A percentile compares a stretch with the other conserved stretches of the same genome.
phyloP scores from a whole-genome alignment of 1,284 basidiomycete genomes.

The Pseudozyma hubeiensis region DNA sequence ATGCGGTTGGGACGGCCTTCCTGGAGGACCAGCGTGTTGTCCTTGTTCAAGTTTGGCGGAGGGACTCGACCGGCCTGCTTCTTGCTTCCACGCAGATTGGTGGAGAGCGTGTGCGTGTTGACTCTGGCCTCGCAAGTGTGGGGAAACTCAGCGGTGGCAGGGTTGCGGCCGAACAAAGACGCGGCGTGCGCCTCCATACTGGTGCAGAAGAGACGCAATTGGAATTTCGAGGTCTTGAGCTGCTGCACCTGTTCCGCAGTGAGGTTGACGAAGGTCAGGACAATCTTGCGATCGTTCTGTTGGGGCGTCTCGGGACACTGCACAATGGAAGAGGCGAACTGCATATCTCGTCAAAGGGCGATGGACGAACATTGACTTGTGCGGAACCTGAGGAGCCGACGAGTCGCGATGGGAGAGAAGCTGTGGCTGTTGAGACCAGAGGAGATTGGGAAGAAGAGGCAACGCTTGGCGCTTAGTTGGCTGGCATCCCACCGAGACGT shows the following conservation, averaged over 20 bases:
- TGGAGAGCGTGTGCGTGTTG: slow-evolving; percentile 48
- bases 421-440: slow-evolving; percentile 16
- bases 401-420: slow-evolving; percentile 6
- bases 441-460: slow-evolving; percentile 34
- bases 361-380: slow-evolving; percentile 52
- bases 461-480: slow-evolving; percentile 25
- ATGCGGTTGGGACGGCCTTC: slow-evolving; percentile 50
- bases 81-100: slow-evolving; percentile 63
- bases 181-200: slow-evolving; percentile 55
- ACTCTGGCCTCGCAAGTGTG: slow-evolving; percentile 60
- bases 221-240: slow-evolving; percentile 33
- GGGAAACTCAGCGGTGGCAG: slow-evolving; percentile 61
- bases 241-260: slow-evolving; percentile 37
- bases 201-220: slow-evolving; percentile 60
- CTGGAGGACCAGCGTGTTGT: slow-evolving; percentile 31
- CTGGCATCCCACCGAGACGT: slow-evolving; percentile 26
- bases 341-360: slow-evolving; percentile 61
- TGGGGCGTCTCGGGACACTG: slow-evolving; percentile 53
- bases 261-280: slow-evolving; percentile 40
- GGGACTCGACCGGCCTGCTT: slow-evolving; percentile 60
- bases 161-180: slow-evolving; percentile 33
- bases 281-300: slow-evolving; percentile 46
- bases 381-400: slow-evolving; percentile 22
- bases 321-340: slow-evolving; percentile 49
- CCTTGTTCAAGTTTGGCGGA: slow-evolving; percentile 65